These are phyloP conservation scores for Pleurotus eryngii DNA, from an alignment of 768 basidiomycete species.

Conservation along the genomic window DNA sequence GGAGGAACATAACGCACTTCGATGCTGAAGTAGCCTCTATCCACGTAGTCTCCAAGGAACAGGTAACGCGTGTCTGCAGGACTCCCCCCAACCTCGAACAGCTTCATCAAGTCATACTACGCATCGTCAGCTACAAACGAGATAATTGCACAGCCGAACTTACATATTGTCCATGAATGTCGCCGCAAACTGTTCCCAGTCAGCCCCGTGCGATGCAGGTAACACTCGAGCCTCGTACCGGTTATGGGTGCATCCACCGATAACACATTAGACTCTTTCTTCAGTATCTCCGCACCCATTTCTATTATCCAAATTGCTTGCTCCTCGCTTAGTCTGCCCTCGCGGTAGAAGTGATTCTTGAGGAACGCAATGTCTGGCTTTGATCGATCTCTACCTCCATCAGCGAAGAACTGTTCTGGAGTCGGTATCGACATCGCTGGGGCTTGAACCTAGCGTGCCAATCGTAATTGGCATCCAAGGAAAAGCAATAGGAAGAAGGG, in stretches of 20 bases:
- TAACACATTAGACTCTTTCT: slow-evolving; percentile 84
- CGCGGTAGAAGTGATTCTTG: slow-evolving; percentile 98
- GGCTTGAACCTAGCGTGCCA: slow-evolving; percentile 78
- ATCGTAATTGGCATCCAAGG: background rate
- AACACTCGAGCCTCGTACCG: slow-evolving; percentile 39
- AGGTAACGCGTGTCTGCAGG: slow-evolving; percentile 93
- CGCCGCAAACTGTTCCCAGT: slow-evolving; percentile 76
- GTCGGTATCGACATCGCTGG: slow-evolving; percentile 93
- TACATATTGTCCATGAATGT: slow-evolving; percentile 99
- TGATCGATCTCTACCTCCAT: slow-evolving; percentile 64
- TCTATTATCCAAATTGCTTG: slow-evolving; percentile 94
- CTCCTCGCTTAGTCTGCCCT: slow-evolving; percentile 89
- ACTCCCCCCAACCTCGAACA: slow-evolving; percentile 91
- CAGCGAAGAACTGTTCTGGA: slow-evolving; percentile 89
- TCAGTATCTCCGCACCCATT: slow-evolving; percentile 80
- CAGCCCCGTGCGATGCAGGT: background rate
- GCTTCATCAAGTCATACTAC: slow-evolving; percentile 92
- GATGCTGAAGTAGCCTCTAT: slow-evolving; percentile 91
- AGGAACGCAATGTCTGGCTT: slow-evolving; percentile 96
- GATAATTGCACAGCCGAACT: slow-evolving; percentile 26
- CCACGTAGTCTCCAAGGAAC: slow-evolving; percentile 92
- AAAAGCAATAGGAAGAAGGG: background rate
- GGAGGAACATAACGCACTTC: slow-evolving; percentile 50
- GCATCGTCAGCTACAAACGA: slow-evolving; percentile 8
- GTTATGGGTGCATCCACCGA: slow-evolving; percentile 98